Base-by-base conservation (phyloP, 768 basidiomycete genomes). In the Leccinum aurantiacum region DNA sequence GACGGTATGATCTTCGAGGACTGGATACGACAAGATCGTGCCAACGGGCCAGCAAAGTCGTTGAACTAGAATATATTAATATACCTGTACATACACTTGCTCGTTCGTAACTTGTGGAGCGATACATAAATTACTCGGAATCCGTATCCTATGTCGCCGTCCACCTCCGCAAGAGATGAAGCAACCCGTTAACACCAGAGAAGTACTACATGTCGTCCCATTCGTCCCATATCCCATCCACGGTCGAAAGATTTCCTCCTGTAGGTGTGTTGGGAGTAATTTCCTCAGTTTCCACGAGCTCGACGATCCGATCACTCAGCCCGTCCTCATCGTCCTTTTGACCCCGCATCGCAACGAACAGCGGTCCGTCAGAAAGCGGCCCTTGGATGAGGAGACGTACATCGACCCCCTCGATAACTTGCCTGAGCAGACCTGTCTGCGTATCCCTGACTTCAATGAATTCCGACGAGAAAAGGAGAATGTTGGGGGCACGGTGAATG, bases 361-460 rank as follows among this genome's bases (percentile, higher is more conserved):
- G 77, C 6, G 83, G 77, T 54, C 82, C 81, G 15, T 65, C 65
- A 13, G 53, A 47, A 37, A 62, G 60, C 3, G 70, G 64, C 47
- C 77, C 72, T 44, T 65, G 68, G 69, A 88, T 80, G 52, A 91
- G 72, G 29, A 91, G 78, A 25, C 89, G 84, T 38, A 93, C 81
- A 65, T 91, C 89, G 11, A 67, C 65, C 1, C 80, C 91, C 67
- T 91, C 88, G 48, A 93, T 85, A n/a, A 92, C 89, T 73, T 94
- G 92, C n/a, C 87, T 83, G 19, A 94, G 83, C 54, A 82, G 73
- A 4, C 89, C 87, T 1, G 86, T 88, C 14, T 77, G 73, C 27
- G 84, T 75, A 60, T 84, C 78, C 57, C 92, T 84, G 27, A 93
- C 77, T 70, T 94, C 92, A 66, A 94, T 79, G 70, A 90, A 93